Base-by-base conservation (phyloP, 257 asterid species). In the Solanum ossicruentum region DNA sequence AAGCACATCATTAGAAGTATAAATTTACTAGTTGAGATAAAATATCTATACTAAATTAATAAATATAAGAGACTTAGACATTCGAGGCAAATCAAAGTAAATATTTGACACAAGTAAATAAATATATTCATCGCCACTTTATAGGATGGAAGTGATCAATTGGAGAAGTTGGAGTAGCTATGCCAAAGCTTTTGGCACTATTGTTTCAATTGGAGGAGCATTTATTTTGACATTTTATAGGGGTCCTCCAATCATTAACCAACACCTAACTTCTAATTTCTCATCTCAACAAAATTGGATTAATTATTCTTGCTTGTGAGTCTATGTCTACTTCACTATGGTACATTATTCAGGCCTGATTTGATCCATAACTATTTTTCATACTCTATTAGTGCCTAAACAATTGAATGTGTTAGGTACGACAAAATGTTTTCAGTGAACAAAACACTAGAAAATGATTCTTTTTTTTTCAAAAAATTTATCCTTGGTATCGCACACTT, bases 271-370 rank as follows among this genome's bases (percentile, higher is more conserved):
- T 65, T 65, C 43, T 65, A 15, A 4, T 26, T 26, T 65, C 39
- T 80, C 87, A 20, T 66, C 91, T 21, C 86, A 87, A 23, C 90
- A 90, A 84, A 87, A 88, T 72, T 89, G 94, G 93, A 61, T 87
- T 1, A 41, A 23, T 79, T 49, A 69, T 90, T 61, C 91, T 92
- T 23, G 87, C 90, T 9, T 51, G 80, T 47, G 93, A 91, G 77
- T 85, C 90, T 45, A 84, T 92, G 75, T 89, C 89, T 6, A 86
- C 88, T 77, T 92, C 94, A 12, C 82, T 90, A 1, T 90, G 94
- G 94, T 92, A 90, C 73, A 89, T 92, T 60, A 88, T 88, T 81
- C 92, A 92, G 93, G 94, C 88, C 43, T 3, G 79, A 58, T 54
- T 7, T 65, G 43, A 26, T 7, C 32, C 32, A 28, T 28, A 28